Evolutionary conservation across 164 flowering plant genomes (phyloP).

Genomic region (Tetrastigma voinierianum): DNA sequence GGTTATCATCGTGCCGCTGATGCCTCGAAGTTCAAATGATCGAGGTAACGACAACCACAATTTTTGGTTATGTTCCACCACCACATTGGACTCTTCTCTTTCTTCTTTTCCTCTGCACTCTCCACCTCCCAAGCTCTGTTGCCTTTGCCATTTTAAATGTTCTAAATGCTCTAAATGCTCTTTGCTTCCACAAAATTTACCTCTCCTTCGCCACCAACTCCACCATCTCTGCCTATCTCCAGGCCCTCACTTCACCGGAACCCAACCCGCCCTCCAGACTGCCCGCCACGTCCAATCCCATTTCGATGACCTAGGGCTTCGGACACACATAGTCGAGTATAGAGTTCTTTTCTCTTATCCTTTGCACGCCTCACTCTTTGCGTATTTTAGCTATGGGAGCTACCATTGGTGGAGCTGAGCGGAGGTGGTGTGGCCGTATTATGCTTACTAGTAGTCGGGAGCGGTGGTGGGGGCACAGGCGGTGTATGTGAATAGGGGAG

Average conservation of each 20-base stretch:
- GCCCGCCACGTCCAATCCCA: slow-evolving; percentile 41
- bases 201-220: slow-evolving; percentile 55
- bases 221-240: slow-evolving; percentile 72
- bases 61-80: too few species aligned
- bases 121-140: too few species aligned
- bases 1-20: too few species aligned
- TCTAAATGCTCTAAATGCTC: slow-evolving; percentile 23
- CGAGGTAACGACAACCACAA: too few species aligned
- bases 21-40: too few species aligned
- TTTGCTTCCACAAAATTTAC: slow-evolving; percentile 39
- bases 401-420: slow-evolving; percentile 28
- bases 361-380: slow-evolving; percentile 38
- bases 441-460: slow-evolving; percentile 91
- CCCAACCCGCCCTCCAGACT: slow-evolving; percentile 38
- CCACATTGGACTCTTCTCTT: too few species aligned
- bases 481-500: slow-evolving; percentile 73
- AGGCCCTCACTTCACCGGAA: slow-evolving; percentile 87
- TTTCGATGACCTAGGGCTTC: slow-evolving; percentile 40
- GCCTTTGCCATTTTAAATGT: too few species aligned
- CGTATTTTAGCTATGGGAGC: slow-evolving; percentile 36
- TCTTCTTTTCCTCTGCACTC: too few species aligned
- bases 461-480: slow-evolving; percentile 40
- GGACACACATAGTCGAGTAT: slow-evolving; percentile 44
- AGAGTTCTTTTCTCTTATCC: slow-evolving; percentile 73
- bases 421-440: slow-evolving; percentile 60